Conservation (phyloP, 306 rosid genomes). For the Dalbergia oliveri region DNA sequence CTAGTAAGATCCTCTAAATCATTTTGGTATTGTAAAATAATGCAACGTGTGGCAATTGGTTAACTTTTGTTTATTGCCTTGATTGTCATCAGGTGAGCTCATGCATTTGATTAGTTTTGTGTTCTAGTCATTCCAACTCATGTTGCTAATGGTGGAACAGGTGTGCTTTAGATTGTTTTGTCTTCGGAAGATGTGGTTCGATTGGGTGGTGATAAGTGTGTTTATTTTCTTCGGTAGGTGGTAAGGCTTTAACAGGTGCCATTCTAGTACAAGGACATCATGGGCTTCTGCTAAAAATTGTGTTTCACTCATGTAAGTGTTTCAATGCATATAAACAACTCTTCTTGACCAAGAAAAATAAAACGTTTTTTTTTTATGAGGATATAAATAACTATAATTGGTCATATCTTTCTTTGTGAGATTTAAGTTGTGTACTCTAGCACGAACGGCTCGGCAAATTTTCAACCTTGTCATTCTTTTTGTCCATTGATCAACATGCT, state of each 20-base stretch:
- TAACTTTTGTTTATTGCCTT: neutral
- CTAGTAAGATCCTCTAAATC: neutral
- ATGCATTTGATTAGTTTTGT: neutral
- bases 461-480: no score
- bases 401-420: no score
- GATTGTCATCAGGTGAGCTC: neutral
- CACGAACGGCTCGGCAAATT: no score
- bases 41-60: neutral
- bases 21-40: neutral
- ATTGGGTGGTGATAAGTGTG: neutral
- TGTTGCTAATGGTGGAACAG: neutral
- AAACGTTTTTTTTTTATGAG: no score
- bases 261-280: no score
- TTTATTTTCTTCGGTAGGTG: no score
- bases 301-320: neutral
- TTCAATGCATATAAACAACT: no score
- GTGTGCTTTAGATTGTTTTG: neutral
- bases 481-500: no score
- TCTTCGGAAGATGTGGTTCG: neutral
- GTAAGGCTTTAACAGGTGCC: neutral
- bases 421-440: no score
- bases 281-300: no score
- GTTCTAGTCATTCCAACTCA: neutral
- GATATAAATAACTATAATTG: no score
- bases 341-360: no score